Percentiles rank a stretch among this genome's conserved stretches.
Evolutionary conservation across 2,329 filamentous ascomycete genomes (phyloP).

Genomic region (Cladophialophora chaetospira): DNA sequence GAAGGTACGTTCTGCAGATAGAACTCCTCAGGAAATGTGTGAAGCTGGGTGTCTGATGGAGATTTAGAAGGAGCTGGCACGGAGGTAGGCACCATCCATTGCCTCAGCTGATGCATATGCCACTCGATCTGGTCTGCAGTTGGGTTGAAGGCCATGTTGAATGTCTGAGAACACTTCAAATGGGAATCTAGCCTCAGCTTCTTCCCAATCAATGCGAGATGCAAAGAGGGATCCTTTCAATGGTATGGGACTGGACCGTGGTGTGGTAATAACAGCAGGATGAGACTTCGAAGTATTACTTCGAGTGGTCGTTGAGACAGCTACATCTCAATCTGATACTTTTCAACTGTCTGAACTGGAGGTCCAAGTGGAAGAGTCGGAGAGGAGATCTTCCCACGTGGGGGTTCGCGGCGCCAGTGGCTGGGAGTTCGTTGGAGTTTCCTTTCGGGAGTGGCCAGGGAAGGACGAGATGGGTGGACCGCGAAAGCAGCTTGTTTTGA

Average conservation of each 20-base stretch:
- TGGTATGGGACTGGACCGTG: neutral
- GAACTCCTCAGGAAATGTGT: slow-evolving; percentile 26
- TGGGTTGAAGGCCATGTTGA: slow-evolving; percentile 26
- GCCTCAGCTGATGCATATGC: slow-evolving; percentile 32
- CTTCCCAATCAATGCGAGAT: neutral
- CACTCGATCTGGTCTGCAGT: slow-evolving; percentile 29
- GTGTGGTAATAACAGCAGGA: slow-evolving; percentile 1
- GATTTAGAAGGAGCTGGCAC: slow-evolving; percentile 21
- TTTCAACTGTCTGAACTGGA: neutral
- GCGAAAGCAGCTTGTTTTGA: neutral
- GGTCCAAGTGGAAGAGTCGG: slow-evolving; percentile 2
- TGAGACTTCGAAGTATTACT: slow-evolving; percentile 7
- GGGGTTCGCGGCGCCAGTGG: slow-evolving; percentile 6
- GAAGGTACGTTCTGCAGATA: slow-evolving; percentile 27
- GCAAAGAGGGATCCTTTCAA: neutral
- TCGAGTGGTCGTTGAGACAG: neutral
- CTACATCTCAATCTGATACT: slow-evolving; percentile 15
- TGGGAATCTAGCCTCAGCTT: neutral
- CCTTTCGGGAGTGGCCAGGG: neutral
- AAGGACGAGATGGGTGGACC: neutral
- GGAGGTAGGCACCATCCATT: slow-evolving; percentile 31
- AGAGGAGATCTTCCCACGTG: slow-evolving; percentile 2
- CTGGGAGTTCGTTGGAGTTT: slow-evolving; percentile 4
- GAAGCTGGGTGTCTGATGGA: neutral
- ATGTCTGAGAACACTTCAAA: neutral